Percentiles rank a stretch among this genome's conserved stretches.
Conservation (phyloP, 805 yeast species). For the Cyberlindnera amylophila region DNA sequence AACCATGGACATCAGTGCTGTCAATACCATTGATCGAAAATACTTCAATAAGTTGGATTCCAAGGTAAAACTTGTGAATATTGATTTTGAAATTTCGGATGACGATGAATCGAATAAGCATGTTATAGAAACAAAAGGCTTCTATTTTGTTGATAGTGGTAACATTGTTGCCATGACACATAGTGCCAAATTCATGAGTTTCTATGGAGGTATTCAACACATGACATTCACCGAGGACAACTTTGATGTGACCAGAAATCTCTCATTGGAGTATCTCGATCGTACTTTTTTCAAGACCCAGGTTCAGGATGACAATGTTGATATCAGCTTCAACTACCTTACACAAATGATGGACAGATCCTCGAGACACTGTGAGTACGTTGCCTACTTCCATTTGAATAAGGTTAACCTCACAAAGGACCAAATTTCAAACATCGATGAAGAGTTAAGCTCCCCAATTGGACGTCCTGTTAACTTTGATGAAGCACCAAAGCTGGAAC, state of each 20-base stretch:
- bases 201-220: conserved; percentile 58
- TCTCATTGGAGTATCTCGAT: conserved; percentile 43
- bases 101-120: conserved; percentile 46
- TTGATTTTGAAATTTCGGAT: conserved; percentile 37
- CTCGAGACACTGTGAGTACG: conserved; percentile 58
- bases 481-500: conserved; percentile 49
- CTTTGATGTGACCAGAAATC: conserved; percentile 42
- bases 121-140: conserved; percentile 49
- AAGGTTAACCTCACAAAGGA: conserved; percentile 51
- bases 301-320: conserved; percentile 18
- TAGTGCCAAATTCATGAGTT: conserved; percentile 62
- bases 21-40: conserved; percentile 19
- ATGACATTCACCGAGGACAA: conserved; percentile 38
- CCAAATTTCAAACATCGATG: conserved; percentile 61
- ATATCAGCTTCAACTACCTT: conserved; percentile 23
- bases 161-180: conserved; percentile 53
- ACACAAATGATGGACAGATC: conserved; percentile 31
- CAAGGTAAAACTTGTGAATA: conserved; percentile 36
- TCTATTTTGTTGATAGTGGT: conserved; percentile 66
- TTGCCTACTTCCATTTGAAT: conserved; percentile 63
- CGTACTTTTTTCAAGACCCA: conserved; percentile 29
- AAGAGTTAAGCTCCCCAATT: conserved; percentile 66
- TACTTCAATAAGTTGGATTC: conserved; percentile 34
- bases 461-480: conserved; percentile 66
- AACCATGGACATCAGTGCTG: conserved; percentile 16